A percentile compares a stretch with the other conserved stretches of the same genome.
phyloP scores from a whole-genome alignment of 176 grass and related monocot species.

The Zea mays region DNA sequence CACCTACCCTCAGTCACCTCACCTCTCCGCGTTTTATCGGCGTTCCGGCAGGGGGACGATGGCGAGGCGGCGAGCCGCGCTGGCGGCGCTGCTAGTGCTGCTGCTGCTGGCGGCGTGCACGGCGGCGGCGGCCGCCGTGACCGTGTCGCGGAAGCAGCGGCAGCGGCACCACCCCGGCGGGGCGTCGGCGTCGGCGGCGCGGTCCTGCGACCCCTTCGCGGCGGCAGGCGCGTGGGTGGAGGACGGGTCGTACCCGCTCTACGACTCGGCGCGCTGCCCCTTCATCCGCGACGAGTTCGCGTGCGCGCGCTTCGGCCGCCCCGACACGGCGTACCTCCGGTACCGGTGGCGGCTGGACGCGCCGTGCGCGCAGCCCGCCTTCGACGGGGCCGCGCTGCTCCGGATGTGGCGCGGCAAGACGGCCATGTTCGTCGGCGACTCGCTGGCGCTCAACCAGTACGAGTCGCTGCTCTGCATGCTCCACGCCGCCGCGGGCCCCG shows the following conservation, averaged over 20 bases:
- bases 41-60: not conserved
- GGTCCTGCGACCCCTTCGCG: conserved; percentile 52
- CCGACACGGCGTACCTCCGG: conserved; percentile 71
- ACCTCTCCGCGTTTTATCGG: not conserved
- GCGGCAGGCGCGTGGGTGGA: conserved; percentile 56
- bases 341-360: conserved; percentile 70
- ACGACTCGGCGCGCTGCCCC: conserved; percentile 68
- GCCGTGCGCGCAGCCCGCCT: conserved; percentile 63
- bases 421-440: conserved; percentile 94
- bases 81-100: not conserved
- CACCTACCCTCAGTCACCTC: conserved; percentile 5
- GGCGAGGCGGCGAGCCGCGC: not conserved
- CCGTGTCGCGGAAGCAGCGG: conserved; percentile 27
- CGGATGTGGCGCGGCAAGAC: conserved; percentile 67
- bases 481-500: conserved; percentile 48
- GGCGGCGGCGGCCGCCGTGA: conserved; percentile 37
- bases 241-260: conserved; percentile 79
- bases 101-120: conserved; percentile 31
- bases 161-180: conserved; percentile 3
- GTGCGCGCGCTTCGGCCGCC: conserved; percentile 63
- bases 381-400: conserved; percentile 64
- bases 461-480: conserved; percentile 83
- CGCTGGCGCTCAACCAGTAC: conserved; percentile 83
- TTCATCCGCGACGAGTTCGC: conserved; percentile 85
- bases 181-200: not conserved